These are phyloP conservation scores for Colletotrichum liriopes DNA, from an alignment of 2,329 filamentous ascomycete genomes.

Conservation along the genomic window DNA sequence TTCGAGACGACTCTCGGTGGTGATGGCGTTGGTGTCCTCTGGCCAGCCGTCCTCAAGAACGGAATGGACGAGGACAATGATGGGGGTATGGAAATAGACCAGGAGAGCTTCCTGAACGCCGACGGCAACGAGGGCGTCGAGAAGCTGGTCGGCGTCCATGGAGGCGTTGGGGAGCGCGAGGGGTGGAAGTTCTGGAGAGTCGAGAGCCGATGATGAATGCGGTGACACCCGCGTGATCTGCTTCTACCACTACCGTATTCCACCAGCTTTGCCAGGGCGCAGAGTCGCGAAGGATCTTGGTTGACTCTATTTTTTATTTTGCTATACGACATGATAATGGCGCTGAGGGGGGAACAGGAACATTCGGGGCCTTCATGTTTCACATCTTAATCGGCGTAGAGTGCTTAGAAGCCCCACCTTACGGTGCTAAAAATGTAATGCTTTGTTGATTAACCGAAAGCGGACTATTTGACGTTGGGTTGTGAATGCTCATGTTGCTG, in stretches of 20 bases:
- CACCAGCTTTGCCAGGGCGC: slow-evolving; percentile 15
- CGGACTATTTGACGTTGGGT: neutral
- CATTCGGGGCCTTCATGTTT: slow-evolving; percentile 22
- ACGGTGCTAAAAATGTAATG: slow-evolving; percentile 30
- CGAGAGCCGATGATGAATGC: slow-evolving; percentile 57
- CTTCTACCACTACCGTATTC: slow-evolving; percentile 6
- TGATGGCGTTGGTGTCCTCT: slow-evolving; percentile 93
- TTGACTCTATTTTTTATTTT: slow-evolving; percentile 7
- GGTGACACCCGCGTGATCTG: slow-evolving; percentile 13
- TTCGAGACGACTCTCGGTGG: slow-evolving; percentile 94
- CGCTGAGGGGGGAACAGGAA: slow-evolving; percentile 21
- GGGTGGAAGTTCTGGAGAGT: slow-evolving; percentile 92
- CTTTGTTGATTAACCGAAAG: neutral
- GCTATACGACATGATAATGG: slow-evolving; percentile 38
- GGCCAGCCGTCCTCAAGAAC: slow-evolving; percentile 92
- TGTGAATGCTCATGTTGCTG: neutral
- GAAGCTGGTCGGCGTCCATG: slow-evolving; percentile 84
- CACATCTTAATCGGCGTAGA: slow-evolving; percentile 24
- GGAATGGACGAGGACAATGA: slow-evolving; percentile 83
- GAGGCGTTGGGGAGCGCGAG: slow-evolving; percentile 77
- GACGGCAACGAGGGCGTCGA: slow-evolving; percentile 88
- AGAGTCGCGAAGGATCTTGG: slow-evolving; percentile 13
- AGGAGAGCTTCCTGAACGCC: slow-evolving; percentile 86
- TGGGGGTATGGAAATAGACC: slow-evolving; percentile 92
- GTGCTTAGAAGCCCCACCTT: slow-evolving; percentile 29